These are phyloP conservation scores for Moesziomyces antarcticus DNA, from an alignment of 1,284 basidiomycete species.

Conservation along the genomic window DNA sequence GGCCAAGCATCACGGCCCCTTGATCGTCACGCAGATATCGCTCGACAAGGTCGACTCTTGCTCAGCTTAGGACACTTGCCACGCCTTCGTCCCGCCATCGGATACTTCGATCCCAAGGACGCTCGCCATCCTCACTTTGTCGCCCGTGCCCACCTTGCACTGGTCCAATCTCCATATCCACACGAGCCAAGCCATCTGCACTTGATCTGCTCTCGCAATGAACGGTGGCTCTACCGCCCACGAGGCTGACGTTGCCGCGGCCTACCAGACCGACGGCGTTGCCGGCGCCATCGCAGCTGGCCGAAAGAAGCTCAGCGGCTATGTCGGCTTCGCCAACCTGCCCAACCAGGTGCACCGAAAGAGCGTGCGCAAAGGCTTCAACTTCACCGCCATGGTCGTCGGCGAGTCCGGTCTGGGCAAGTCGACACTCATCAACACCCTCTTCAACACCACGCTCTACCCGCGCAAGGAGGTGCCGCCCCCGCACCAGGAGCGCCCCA, in stretches of 20 bases:
- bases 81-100: no score
- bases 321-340: conserved; percentile 67
- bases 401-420: conserved; percentile 98
- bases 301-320: conserved; percentile 63
- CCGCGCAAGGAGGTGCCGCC: conserved; percentile 64
- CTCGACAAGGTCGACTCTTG: no score
- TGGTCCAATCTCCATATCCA: no score
- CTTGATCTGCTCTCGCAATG: conserved; percentile 13
- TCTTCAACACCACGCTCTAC: conserved; percentile 74
- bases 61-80: no score
- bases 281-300: conserved; percentile 18
- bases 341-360: conserved; percentile 67
- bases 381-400: conserved; percentile 81
- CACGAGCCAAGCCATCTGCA: background rate
- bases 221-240: conserved; percentile 21
- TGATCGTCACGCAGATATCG: background rate
- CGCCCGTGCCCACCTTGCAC: no score
- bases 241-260: conserved; percentile 16
- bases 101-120: no score
- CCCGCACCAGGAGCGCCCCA: conserved; percentile 59
- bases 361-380: conserved; percentile 76
- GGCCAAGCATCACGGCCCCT: background rate
- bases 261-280: conserved; percentile 10
- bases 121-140: no score
- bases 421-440: conserved; percentile 97